Conservation (phyloP, 2,329 filamentous ascomycete species). For the Nemania sp. region DNA sequence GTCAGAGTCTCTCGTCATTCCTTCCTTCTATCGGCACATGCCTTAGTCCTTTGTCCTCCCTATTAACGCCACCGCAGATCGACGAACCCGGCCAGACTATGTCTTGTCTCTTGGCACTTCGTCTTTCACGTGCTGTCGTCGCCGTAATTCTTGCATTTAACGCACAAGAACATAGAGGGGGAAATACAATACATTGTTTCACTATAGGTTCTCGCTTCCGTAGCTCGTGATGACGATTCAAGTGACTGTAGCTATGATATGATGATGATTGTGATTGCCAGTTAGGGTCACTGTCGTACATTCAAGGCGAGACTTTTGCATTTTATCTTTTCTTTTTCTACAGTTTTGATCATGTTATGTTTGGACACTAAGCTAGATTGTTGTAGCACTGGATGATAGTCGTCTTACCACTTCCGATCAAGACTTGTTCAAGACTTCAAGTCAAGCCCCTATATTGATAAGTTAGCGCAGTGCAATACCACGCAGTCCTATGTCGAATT, state of each 20-base stretch:
- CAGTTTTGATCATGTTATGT: too few relatives aligned
- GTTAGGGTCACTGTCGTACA: slow-evolving; percentile 19
- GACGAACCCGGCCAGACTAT: neutral
- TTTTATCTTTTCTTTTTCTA: too few relatives aligned
- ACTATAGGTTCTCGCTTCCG: neutral
- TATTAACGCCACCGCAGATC: neutral
- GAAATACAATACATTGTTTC: neutral
- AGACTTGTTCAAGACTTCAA: too few relatives aligned
- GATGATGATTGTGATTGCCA: slow-evolving; percentile 45
- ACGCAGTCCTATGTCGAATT: too few relatives aligned
- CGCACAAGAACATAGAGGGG: slow-evolving; percentile 1
- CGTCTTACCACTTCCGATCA: too few relatives aligned
- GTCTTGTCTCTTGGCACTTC: neutral
- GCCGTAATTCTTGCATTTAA: slow-evolving; percentile 12
- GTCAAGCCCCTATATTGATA: too few relatives aligned
- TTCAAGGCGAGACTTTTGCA: too few relatives aligned
- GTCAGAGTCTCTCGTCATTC: neutral
- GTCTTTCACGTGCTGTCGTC: neutral
- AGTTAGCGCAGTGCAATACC: too few relatives aligned
- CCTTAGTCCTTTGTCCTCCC: neutral
- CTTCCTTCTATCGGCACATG: neutral
- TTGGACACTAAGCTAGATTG: too few relatives aligned
- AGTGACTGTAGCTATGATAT: too few relatives aligned
- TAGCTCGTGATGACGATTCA: neutral
- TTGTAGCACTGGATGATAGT: too few relatives aligned